These are phyloP conservation scores for Eucalyptus marginata DNA, from an alignment of 345 rosid genomes.

Conservation along the genomic window DNA sequence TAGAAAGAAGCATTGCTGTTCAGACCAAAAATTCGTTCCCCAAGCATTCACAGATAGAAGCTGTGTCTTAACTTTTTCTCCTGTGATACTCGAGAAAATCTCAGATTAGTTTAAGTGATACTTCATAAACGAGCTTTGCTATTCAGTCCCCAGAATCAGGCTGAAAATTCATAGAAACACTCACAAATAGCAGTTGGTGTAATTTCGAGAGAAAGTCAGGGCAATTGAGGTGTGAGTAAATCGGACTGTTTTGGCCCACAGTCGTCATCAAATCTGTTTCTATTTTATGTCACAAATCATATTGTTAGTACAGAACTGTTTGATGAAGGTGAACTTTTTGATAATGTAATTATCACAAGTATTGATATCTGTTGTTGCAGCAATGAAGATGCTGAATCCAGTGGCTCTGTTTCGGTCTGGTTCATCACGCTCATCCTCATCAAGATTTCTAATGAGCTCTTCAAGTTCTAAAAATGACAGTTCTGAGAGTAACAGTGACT, in stretches of 20 bases:
- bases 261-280: not conserved
- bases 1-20: not conserved
- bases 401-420: slow-evolving; percentile 85
- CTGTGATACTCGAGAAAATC: not conserved
- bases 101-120: not conserved
- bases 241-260: not conserved
- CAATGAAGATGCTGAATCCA: slow-evolving; percentile 83
- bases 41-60: not conserved
- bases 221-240: not conserved
- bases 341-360: not conserved
- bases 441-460: slow-evolving; percentile 58
- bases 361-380: slow-evolving; percentile 28
- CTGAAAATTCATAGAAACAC: not conserved
- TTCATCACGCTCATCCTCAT: slow-evolving; percentile 77
- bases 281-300: not conserved
- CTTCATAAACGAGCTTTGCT: not conserved
- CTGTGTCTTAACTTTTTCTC: not conserved
- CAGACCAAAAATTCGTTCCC: not conserved
- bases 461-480: slow-evolving; percentile 44
- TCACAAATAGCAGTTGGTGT: not conserved
- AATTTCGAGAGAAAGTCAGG: not conserved
- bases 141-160: not conserved
- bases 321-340: not conserved
- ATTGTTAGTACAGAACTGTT: not conserved
- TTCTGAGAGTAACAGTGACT: slow-evolving; percentile 43